Percentiles rank a stretch among this genome's conserved stretches.
These are phyloP conservation scores for Hypoxylon fuscum DNA, from an alignment of 495 filamentous ascomycete genomes.

Conservation along the genomic window DNA sequence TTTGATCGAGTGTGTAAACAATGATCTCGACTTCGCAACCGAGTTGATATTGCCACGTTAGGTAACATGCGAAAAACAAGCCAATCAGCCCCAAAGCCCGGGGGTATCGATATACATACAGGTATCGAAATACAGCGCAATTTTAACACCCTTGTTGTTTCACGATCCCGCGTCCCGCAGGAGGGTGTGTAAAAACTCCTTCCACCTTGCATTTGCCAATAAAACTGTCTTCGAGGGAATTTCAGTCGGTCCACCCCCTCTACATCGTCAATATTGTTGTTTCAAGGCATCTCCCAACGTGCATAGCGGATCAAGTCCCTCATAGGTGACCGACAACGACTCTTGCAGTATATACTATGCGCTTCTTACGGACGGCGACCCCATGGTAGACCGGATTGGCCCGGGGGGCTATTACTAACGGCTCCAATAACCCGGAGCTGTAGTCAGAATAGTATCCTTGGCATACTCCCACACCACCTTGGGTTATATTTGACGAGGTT, in stretches of 20 bases:
- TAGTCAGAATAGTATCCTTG: slow-evolving; percentile 3
- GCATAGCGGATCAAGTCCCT: slow-evolving; percentile 24
- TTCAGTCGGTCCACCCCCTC: slow-evolving; percentile 13
- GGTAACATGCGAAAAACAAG: slow-evolving; percentile 25
- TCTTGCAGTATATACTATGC: slow-evolving; percentile 3
- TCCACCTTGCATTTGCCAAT: slow-evolving; percentile 28
- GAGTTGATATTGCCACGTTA: slow-evolving; percentile 2
- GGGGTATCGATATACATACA: slow-evolving; percentile 11
- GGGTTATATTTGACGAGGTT: slow-evolving; percentile 10
- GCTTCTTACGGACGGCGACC: slow-evolving; percentile 1
- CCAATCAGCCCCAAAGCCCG: slow-evolving; percentile 18
- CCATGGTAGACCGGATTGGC: slow-evolving; percentile 1
- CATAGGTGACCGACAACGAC: not conserved
- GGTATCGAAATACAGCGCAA: slow-evolving; percentile 15
- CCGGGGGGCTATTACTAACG: slow-evolving; percentile 5
- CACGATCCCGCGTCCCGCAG: slow-evolving; percentile 29
- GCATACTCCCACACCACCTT: slow-evolving; percentile 8
- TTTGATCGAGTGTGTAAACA: not conserved
- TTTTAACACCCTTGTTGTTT: slow-evolving; percentile 31
- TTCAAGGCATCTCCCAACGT: slow-evolving; percentile 20
- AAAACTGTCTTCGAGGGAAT: slow-evolving; percentile 7
- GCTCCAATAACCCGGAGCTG: slow-evolving; percentile 2
- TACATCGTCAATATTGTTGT: slow-evolving; percentile 9
- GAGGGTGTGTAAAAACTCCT: slow-evolving; percentile 35
- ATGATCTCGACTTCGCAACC: slow-evolving; percentile 6